Evolutionary conservation across 2,329 filamentous ascomycete genomes (phyloP).

Genomic region (Parafenestella ontariensis): DNA sequence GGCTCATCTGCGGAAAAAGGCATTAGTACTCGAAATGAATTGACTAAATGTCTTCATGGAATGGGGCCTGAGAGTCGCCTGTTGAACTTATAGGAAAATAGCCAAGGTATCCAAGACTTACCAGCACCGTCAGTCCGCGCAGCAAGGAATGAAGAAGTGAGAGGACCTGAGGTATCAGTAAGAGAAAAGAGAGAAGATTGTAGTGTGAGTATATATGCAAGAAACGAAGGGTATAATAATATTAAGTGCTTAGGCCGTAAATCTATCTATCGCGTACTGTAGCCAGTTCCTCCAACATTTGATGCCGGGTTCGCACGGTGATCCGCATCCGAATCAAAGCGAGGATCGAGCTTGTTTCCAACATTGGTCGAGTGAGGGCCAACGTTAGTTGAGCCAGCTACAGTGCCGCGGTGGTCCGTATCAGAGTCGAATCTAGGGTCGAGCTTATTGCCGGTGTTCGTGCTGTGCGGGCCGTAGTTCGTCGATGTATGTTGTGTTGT

Average conservation of each 20-base stretch:
- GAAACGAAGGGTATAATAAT: constrained; percentile 21
- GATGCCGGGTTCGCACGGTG: constrained; percentile 23
- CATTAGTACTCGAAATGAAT: not conserved
- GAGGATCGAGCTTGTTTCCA: constrained; percentile 43
- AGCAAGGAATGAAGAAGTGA: not conserved
- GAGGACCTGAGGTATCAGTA: constrained; percentile 12
- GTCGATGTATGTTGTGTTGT: constrained; percentile 25
- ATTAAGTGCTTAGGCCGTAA: constrained; percentile 7
- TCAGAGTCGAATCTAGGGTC: constrained; percentile 37
- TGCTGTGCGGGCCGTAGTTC: constrained; percentile 38
- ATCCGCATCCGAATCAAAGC: constrained; percentile 32
- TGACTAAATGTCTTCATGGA: no score
- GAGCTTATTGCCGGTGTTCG: constrained; percentile 38
- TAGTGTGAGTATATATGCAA: not conserved
- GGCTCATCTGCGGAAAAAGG: constrained; percentile 3
- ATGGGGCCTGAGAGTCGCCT: not conserved
- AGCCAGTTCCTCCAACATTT: constrained; percentile 16
- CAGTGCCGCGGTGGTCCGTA: constrained; percentile 27
- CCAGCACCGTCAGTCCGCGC: constrained; percentile 15
- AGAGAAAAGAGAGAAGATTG: not conserved
- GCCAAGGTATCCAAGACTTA: constrained; percentile 1
- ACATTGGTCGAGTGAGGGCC: constrained; percentile 42
- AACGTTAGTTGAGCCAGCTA: constrained; percentile 32
- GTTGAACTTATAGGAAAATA: not conserved
- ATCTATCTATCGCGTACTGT: constrained; percentile 24